These are phyloP conservation scores for Lotus japonicus DNA, from an alignment of 306 rosid species.

Conservation along the genomic window DNA sequence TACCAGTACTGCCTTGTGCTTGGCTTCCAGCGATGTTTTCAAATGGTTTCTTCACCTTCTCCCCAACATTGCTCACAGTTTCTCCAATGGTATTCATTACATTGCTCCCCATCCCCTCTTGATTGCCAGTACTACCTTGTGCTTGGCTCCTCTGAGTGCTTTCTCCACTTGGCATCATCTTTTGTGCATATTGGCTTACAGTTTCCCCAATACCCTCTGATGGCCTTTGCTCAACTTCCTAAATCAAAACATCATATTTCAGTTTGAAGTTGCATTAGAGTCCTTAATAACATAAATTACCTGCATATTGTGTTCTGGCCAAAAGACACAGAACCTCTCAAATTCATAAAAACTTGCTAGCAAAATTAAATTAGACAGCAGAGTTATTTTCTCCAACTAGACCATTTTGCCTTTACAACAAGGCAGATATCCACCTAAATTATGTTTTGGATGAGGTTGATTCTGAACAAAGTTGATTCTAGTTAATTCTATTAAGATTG, in stretches of 20 bases:
- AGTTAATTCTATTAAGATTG: too few species aligned
- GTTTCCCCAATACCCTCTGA: conserved; percentile 23
- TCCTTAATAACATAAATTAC: too few species aligned
- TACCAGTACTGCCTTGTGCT: too few species aligned
- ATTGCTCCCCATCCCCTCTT: conserved; percentile 10
- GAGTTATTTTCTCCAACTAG: too few species aligned
- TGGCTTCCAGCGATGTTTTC: not conserved
- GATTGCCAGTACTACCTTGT: not conserved
- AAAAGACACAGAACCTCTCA: too few species aligned
- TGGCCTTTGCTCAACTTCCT: conserved; percentile 20
- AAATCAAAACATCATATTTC: conserved; percentile 8
- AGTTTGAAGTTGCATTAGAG: not conserved
- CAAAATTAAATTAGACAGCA: too few species aligned
- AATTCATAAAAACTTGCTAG: too few species aligned
- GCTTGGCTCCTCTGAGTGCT: not conserved
- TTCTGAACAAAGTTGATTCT: too few species aligned
- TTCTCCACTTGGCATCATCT: not conserved
- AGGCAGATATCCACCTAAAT: too few species aligned
- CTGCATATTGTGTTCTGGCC: too few species aligned
- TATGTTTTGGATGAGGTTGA: too few species aligned
- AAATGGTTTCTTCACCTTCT: conserved; percentile 20
- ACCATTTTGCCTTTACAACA: too few species aligned
- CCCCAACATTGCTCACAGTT: conserved; percentile 7
- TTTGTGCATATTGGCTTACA: conserved; percentile 8
- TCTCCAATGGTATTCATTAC: conserved; percentile 19